phyloP scores from a whole-genome alignment of 768 basidiomycete genomes.

The Harrya chromipes region DNA sequence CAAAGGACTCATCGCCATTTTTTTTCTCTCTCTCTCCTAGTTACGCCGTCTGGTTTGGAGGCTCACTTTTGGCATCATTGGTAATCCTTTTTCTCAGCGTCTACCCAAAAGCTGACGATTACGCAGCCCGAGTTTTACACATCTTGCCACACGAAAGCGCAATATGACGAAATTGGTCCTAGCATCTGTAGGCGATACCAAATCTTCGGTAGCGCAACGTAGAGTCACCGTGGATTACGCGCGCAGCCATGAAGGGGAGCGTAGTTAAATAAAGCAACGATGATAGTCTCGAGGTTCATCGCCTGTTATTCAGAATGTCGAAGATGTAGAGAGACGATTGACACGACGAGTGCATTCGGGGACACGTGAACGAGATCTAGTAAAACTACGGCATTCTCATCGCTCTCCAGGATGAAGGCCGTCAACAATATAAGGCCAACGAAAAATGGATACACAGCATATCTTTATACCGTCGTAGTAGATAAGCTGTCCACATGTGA shows the following conservation, averaged over 20 bases:
- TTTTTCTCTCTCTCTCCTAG: constrained; percentile 33
- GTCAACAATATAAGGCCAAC: no score
- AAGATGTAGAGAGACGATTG: background rate
- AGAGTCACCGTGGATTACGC: constrained; percentile 19
- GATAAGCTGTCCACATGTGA: background rate
- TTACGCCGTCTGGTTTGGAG: constrained; percentile 98
- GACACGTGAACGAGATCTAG: background rate
- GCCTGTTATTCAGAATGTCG: constrained; percentile 6
- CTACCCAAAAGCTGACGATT: background rate
- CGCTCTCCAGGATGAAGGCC: constrained; percentile 12
- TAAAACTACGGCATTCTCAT: background rate
- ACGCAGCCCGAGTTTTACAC: constrained; percentile 90
- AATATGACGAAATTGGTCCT: constrained; percentile 91
- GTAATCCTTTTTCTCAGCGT: constrained; percentile 37
- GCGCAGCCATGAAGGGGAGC: background rate
- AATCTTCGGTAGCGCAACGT: constrained; percentile 88
- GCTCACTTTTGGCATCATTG: constrained; percentile 88
- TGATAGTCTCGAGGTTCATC: background rate
- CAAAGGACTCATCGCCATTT: constrained; percentile 3
- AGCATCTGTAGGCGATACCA: constrained; percentile 91
- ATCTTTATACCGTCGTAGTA: background rate
- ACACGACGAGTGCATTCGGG: background rate
- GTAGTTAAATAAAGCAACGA: background rate
- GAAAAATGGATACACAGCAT: no score
- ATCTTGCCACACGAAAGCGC: constrained; percentile 90